phyloP scores from a whole-genome alignment of 2,329 filamentous ascomycete species.

The Pseudogymnoascus sp. region DNA sequence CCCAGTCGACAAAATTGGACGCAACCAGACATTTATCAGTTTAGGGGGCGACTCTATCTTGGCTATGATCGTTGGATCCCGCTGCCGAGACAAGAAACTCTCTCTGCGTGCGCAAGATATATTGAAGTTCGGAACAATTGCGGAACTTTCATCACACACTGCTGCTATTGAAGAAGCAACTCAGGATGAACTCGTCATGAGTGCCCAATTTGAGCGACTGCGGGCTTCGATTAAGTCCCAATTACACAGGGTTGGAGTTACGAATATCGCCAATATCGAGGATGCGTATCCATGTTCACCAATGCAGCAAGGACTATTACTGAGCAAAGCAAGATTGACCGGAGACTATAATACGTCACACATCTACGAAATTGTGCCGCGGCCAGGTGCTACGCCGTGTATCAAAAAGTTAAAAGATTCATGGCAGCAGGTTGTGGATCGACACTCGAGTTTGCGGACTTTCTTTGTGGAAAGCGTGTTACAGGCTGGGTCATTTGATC shows the following conservation, averaged over 20 bases:
- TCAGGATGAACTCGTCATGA: neutral
- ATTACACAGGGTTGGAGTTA: neutral
- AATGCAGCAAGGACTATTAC: slow-evolving; percentile 15
- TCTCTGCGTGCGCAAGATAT: neutral
- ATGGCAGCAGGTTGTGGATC: slow-evolving; percentile 20
- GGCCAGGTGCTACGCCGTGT: slow-evolving; percentile 24
- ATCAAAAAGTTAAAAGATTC: slow-evolving; percentile 13
- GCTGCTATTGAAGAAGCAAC: neutral
- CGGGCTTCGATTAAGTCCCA: neutral
- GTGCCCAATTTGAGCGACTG: neutral
- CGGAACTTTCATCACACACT: neutral
- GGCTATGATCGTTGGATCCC: slow-evolving; percentile 29
- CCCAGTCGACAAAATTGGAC: slow-evolving; percentile 21
- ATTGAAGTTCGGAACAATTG: neutral
- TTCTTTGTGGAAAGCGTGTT: slow-evolving; percentile 21
- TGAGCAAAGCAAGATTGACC: slow-evolving; percentile 12
- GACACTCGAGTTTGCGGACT: slow-evolving; percentile 25
- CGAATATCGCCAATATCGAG: slow-evolving; percentile 14
- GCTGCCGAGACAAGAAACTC: neutral
- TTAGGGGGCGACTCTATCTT: slow-evolving; percentile 39
- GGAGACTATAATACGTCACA: slow-evolving; percentile 16
- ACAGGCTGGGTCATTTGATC: slow-evolving; percentile 15
- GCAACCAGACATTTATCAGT: slow-evolving; percentile 29
- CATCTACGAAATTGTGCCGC: slow-evolving; percentile 14
- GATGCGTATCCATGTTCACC: slow-evolving; percentile 16